Evolutionary conservation across 2,329 filamentous ascomycete genomes (phyloP), one percentile per base, ranked within the genome.

Genomic region (Elsinoe ampelina): DNA sequence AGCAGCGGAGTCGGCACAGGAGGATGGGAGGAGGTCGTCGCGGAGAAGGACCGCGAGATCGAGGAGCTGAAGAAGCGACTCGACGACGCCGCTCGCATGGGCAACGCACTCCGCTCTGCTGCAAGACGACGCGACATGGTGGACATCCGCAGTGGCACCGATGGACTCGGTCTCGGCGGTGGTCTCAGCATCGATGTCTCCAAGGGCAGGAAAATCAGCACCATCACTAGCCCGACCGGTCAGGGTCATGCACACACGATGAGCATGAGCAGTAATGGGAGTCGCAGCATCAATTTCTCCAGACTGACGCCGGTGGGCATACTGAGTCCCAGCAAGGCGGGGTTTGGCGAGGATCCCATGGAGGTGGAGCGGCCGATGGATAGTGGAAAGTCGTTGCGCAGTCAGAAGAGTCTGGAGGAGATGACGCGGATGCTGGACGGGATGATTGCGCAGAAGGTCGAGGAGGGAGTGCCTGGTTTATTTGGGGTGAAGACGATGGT

Each of bases 31-130:
- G 76, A 84, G 1, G 71, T 88, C 15, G 73, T 97, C 47, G 86
- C 84, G 60, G 93, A 97, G 63, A 96, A 95, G 70, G 93, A 98
- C 64, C 81, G 84, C 19, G 92, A 97, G 71, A 96, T 98, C 66
- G 84, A 86, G 6, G 92, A 95, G 63, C 80, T 98, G n/a, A 83
- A 89, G 8, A 86, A 89, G 20, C 83, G 89, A 60, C 77, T 97
- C 0, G 92, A 97, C 64, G 92, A 97, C 72, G 96, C 96, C 70
- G 92, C 96, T 68, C 82, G 87, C 10, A 98, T 97, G 90, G 78
- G 97, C 55, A 77, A 85, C 3, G 93, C 93, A 1, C 77, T 98
- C 55, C 84, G 90, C 41, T 92, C 82, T 61, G 90, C 90, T 1
- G 86, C 90, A 10, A 84, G 91, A 57, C 93, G 92, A 61, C 83